These are phyloP conservation scores for Epichloe amarillans DNA, from an alignment of 2,329 filamentous ascomycete species.

Conservation along the genomic window DNA sequence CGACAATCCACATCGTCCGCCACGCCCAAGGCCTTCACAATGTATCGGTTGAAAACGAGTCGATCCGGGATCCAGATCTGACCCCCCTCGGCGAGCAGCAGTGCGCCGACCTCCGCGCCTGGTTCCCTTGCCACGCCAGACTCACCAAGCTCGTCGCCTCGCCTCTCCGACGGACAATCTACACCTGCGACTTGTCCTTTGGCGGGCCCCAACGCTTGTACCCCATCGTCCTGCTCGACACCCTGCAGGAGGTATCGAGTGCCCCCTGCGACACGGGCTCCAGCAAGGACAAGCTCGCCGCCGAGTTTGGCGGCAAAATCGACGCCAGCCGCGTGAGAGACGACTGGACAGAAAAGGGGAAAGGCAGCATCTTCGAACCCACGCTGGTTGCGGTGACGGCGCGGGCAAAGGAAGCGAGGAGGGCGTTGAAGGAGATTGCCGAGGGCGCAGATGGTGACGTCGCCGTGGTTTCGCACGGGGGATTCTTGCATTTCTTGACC, in stretches of 20 bases:
- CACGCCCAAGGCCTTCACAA: constrained; percentile 78
- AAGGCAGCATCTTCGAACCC: constrained; percentile 31
- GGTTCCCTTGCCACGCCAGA: constrained; percentile 51
- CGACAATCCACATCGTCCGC: constrained; percentile 53
- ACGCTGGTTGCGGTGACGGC: constrained; percentile 39
- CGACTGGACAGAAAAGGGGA: constrained; percentile 59
- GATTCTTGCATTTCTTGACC: constrained; percentile 73
- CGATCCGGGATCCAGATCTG: constrained; percentile 62
- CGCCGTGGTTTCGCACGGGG: constrained; percentile 72
- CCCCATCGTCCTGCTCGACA: constrained; percentile 53
- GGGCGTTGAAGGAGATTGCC: constrained; percentile 38
- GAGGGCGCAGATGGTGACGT: constrained; percentile 45
- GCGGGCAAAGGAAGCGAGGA: constrained; percentile 47
- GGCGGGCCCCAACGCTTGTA: constrained; percentile 28
- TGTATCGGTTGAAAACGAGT: constrained; percentile 53
- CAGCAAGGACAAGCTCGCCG: constrained; percentile 35
- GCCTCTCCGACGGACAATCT: constrained; percentile 66
- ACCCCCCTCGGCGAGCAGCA: constrained; percentile 63
- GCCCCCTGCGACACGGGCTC: constrained; percentile 67
- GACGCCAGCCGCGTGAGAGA: constrained; percentile 49
- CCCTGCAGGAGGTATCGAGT: constrained; percentile 65
- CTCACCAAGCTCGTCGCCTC: constrained; percentile 65
- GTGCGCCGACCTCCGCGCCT: constrained; percentile 47
- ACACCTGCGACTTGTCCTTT: constrained; percentile 63
- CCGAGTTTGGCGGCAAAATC: constrained; percentile 48